Conservation (phyloP, 2,329 filamentous ascomycete genomes). For the Aureobasidium lini region DNA sequence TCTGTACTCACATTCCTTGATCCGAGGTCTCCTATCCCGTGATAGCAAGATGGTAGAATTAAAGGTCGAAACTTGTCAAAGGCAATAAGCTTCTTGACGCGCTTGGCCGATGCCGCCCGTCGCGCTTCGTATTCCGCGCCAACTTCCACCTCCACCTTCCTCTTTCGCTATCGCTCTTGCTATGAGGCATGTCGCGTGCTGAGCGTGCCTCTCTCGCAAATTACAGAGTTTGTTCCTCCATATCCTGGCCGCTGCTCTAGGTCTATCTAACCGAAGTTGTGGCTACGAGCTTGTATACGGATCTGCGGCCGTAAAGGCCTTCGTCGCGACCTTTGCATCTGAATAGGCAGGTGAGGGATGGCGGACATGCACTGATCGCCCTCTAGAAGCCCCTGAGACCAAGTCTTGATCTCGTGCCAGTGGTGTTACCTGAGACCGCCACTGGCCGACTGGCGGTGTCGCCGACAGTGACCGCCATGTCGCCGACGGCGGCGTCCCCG, state of each 20-base stretch:
- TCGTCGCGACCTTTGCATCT: background rate
- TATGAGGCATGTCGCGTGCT: background rate
- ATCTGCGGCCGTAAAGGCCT: background rate
- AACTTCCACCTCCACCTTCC: background rate
- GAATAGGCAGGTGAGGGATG: slow-evolving; percentile 1
- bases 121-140: background rate
- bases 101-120: slow-evolving; percentile 7
- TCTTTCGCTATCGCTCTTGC: slow-evolving; percentile 2
- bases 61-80: background rate
- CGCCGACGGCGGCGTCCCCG: no score
- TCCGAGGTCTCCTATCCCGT: no score
- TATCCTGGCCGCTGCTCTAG: background rate
- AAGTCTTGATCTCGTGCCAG: background rate
- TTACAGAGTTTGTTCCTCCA: background rate
- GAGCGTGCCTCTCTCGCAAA: background rate
- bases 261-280: slow-evolving; percentile 5
- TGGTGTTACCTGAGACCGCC: no score
- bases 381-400: background rate
- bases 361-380: background rate
- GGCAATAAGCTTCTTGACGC: background rate
- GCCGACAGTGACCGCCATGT: no score
- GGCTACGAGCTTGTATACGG: background rate
- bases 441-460: no score
- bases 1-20: no score
- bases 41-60: background rate